phyloP scores from a whole-genome alignment of 2,329 filamentous ascomycete genomes.

The Pseudogymnoascus sp. region DNA sequence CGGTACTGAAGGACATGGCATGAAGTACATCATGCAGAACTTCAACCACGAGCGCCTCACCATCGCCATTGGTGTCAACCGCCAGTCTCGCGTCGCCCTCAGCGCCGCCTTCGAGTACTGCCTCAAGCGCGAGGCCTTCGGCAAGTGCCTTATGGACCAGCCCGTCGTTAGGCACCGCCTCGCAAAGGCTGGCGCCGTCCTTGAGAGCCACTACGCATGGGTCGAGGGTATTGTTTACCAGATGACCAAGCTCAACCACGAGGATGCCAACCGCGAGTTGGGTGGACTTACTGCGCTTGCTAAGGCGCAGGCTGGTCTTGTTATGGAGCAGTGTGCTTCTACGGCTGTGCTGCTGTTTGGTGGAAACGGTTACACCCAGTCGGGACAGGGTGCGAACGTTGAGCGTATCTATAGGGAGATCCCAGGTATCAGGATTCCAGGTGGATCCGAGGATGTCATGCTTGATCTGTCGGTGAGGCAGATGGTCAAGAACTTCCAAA shows the following conservation, averaged over 20 bases:
- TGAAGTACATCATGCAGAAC: constrained; percentile 69
- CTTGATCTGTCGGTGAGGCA: constrained; percentile 62
- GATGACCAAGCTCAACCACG: constrained; percentile 52
- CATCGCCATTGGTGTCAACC: constrained; percentile 56
- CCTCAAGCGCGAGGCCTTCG: constrained; percentile 59
- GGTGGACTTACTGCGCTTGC: constrained; percentile 64
- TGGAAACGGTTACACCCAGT: constrained; percentile 62
- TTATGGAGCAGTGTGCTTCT: constrained; percentile 63
- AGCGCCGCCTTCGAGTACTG: constrained; percentile 53
- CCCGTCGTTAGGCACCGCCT: constrained; percentile 64
- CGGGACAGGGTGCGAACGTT: constrained; percentile 61
- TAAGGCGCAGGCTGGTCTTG: constrained; percentile 65
- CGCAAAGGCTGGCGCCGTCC: constrained; percentile 57
- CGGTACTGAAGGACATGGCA: constrained; percentile 57
- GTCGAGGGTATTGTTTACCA: constrained; percentile 63
- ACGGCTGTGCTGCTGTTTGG: constrained; percentile 64
- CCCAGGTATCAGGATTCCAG: constrained; percentile 53
- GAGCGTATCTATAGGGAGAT: constrained; percentile 63
- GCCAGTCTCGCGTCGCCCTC: constrained; percentile 54
- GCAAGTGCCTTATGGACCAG: constrained; percentile 62
- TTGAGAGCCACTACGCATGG: constrained; percentile 66
- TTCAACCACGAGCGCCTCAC: constrained; percentile 71
- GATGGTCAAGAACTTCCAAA: constrained; percentile 60
- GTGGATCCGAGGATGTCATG: constrained; percentile 66
- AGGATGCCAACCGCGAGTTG: constrained; percentile 52